A percentile compares a stretch with the other conserved stretches of the same genome.
These are phyloP conservation scores for Lindgomyces ingoldianus DNA, from an alignment of 495 filamentous ascomycete species.

Conservation along the genomic window DNA sequence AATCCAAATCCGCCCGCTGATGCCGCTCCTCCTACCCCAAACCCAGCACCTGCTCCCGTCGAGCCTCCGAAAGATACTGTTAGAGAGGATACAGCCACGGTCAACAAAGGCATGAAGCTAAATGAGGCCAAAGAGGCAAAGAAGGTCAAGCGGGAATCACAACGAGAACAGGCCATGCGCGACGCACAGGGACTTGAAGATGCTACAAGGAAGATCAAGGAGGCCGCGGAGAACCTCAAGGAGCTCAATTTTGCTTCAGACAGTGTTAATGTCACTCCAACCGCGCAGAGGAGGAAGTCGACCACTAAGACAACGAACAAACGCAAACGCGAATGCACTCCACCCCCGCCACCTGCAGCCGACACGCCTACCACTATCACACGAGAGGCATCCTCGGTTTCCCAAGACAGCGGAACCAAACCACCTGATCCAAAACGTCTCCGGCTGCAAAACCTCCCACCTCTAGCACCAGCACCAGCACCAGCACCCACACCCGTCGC, in stretches of 20 bases:
- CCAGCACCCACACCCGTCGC: slow-evolving; percentile 31
- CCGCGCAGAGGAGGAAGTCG: slow-evolving; percentile 9
- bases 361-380: slow-evolving; percentile 4
- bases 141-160: slow-evolving; percentile 60
- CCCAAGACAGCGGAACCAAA: slow-evolving; percentile 31
- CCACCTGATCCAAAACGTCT: slow-evolving; percentile 28
- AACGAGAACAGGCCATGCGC: slow-evolving; percentile 61
- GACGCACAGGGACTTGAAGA: slow-evolving; percentile 58
- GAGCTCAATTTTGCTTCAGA: slow-evolving; percentile 34
- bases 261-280: neutral
- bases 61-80: slow-evolving; percentile 47
- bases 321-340: slow-evolving; percentile 41
- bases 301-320: slow-evolving; percentile 36
- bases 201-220: slow-evolving; percentile 58
- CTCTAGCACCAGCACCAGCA: slow-evolving; percentile 25
- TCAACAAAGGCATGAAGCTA: slow-evolving; percentile 85
- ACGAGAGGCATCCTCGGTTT: slow-evolving; percentile 23
- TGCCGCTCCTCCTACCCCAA: neutral
- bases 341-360: neutral
- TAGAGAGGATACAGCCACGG: slow-evolving; percentile 58
- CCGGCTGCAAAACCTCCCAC: slow-evolving; percentile 8
- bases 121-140: slow-evolving; percentile 93
- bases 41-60: neutral
- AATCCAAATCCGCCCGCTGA: neutral
- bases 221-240: slow-evolving; percentile 38